Base-by-base conservation (phyloP, 129 eudicot species). In the Kitagawia praeruptora region DNA sequence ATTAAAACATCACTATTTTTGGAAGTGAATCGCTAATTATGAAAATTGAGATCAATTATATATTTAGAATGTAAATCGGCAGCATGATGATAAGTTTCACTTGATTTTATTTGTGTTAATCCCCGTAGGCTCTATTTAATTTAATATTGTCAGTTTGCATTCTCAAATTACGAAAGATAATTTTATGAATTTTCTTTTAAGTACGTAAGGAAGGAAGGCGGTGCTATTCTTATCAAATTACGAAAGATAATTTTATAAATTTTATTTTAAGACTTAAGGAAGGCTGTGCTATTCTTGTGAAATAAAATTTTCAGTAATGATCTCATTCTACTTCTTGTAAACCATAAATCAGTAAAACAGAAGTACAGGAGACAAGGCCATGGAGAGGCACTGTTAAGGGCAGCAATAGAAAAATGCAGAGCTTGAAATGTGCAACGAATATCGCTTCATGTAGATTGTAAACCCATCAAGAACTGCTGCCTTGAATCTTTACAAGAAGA, bases 391-490 rank as follows among this genome's bases (percentile, higher is more conserved):
- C 78, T 96, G 83, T 78, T 96, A 78, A 85, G 80, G 75, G 98
- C 91, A 78, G 93, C 95, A 75, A 90, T 96, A 40, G 85, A 88
- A 87, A 96, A 88, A 85, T 92, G 97, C 83, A 89, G 87, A 77
- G 72, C 77, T 28, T 88, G 95, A 78, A 83, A 83, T n/a, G 83
- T 92, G 58, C 93, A 87, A 42, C 88, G 98, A 8, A 66, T 96
- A 79, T 89, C 97, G n/a, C 97, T 96, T 85, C 99, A 92, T 56
- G 99, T 96, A 54, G 99, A 96, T 80, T 56, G 99, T 96, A 54
- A 98, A 96, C 82, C 95, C 97, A 8, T 74, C 85, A 80, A 90
- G 99, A 87, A 86, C 46, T n/a, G 79, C 96, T 21, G 99, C 99
- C 67, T 74, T 90, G 81, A 82, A 80, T 84, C 92, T 96, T 25